Evolutionary conservation across 1,139 yeast genomes (phyloP).

Genomic region (Geotrichum klebahnii): DNA sequence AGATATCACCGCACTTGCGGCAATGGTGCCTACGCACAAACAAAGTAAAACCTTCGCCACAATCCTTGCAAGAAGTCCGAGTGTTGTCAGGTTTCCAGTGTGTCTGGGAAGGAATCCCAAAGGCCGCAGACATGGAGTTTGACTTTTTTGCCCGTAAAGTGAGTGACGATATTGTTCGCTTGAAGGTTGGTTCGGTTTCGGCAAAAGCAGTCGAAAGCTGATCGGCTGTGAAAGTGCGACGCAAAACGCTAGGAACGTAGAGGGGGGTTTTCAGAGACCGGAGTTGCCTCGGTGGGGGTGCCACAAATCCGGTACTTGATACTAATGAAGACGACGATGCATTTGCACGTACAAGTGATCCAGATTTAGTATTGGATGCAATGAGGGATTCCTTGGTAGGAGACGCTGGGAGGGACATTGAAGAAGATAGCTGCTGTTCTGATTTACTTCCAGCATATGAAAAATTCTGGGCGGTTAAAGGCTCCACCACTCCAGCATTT

Average conservation of each 20-base stretch:
- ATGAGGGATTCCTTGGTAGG: neutral
- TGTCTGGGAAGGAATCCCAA: constrained; percentile 47
- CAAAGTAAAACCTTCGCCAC: constrained; percentile 43
- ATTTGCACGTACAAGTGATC: neutral
- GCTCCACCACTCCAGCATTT: neutral
- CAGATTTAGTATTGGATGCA: too few relatives aligned
- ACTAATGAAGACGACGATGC: neutral
- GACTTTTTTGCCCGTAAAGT: neutral
- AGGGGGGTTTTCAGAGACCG: constrained; percentile 68
- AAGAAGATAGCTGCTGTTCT: neutral
- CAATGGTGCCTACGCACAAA: constrained; percentile 92
- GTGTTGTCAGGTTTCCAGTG: constrained; percentile 80
- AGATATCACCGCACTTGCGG: constrained; percentile 87
- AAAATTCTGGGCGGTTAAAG: neutral
- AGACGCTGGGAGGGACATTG: constrained; percentile 11
- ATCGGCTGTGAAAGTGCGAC: constrained; percentile 47
- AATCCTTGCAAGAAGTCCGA: constrained; percentile 63
- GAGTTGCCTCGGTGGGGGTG: constrained; percentile 32
- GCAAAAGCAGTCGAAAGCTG: neutral
- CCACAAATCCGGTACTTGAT: constrained; percentile 7
- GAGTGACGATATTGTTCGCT: constrained; percentile 35
- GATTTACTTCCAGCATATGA: constrained; percentile 3
- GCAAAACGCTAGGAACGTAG: constrained; percentile 83
- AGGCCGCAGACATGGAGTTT: neutral
- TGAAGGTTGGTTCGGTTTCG: neutral